Conservation (phyloP, 2,329 filamentous ascomycete genomes). For the Ceratocystis cacaofunesta region DNA sequence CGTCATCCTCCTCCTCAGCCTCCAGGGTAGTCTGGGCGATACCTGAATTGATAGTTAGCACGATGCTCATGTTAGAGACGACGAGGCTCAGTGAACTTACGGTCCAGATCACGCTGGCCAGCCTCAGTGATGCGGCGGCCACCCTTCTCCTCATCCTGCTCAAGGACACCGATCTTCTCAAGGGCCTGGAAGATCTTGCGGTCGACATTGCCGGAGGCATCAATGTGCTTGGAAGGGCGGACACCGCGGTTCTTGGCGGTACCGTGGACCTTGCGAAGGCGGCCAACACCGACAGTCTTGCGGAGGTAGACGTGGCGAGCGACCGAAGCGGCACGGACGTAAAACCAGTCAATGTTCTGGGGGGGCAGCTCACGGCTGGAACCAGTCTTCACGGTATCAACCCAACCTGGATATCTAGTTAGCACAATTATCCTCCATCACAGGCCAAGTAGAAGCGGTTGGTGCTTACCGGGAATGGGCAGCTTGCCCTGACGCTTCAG, state of each 20-base stretch:
- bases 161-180: slow-evolving; percentile 97
- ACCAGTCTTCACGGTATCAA: slow-evolving; percentile 98
- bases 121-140: slow-evolving; percentile 95
- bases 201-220: slow-evolving; percentile 89
- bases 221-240: slow-evolving; percentile 84
- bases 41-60: slow-evolving; percentile 27
- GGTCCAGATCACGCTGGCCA: slow-evolving; percentile 98
- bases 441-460: neutral
- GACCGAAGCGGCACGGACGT: slow-evolving; percentile 78
- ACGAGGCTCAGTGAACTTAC: slow-evolving; percentile 27
- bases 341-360: slow-evolving; percentile 97
- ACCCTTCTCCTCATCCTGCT: slow-evolving; percentile 97
- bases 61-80: neutral
- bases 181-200: slow-evolving; percentile 94
- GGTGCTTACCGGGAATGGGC: slow-evolving; percentile 63
- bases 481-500: slow-evolving; percentile 91
- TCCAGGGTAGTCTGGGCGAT: slow-evolving; percentile 70
- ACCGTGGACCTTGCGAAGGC: slow-evolving; percentile 91
- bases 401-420: slow-evolving; percentile 54
- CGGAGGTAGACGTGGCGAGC: slow-evolving; percentile 98
- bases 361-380: slow-evolving; percentile 93
- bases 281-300: slow-evolving; percentile 98
- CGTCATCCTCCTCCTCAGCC: slow-evolving; percentile 52
- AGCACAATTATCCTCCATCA: slow-evolving; percentile 8
- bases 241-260: slow-evolving; percentile 93